phyloP scores from a whole-genome alignment of 1,284 basidiomycete genomes.

The Irpex rosettiformis region DNA sequence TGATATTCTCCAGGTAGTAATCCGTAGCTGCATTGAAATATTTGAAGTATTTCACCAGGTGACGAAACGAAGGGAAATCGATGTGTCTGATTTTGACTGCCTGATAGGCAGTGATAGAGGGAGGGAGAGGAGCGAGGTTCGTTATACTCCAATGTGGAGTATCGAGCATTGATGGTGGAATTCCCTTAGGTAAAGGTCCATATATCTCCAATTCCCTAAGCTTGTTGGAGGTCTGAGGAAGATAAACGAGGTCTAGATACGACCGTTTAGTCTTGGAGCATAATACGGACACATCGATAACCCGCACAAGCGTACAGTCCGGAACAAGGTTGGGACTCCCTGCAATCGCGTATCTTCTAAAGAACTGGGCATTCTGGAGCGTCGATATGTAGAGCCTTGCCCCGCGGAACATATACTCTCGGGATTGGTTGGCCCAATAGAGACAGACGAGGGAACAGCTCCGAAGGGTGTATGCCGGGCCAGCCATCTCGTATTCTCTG shows the following conservation, averaged over 20 bases:
- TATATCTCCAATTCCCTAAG: background rate
- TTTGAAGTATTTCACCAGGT: background rate
- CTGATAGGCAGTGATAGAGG: background rate
- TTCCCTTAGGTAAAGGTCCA: background rate
- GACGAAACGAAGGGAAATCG: background rate
- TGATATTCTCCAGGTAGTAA: background rate
- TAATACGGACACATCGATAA: too few species aligned
- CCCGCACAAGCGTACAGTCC: background rate
- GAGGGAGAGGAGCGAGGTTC: background rate
- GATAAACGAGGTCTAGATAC: too few species aligned
- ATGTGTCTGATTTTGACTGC: background rate
- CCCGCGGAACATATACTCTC: background rate
- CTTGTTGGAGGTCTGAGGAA: background rate
- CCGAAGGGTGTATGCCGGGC: background rate
- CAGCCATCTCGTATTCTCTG: background rate
- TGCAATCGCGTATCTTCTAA: background rate
- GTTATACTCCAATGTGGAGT: background rate
- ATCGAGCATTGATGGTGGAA: background rate
- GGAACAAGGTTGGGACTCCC: background rate
- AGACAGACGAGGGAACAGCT: background rate
- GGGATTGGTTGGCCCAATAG: background rate
- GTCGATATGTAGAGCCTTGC: background rate
- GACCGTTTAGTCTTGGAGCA: too few species aligned
- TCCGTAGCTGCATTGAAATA: background rate
- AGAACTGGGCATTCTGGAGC: background rate